These are phyloP conservation scores for Colletotrichum magnum DNA, from an alignment of 2,329 filamentous ascomycete genomes.

Conservation along the genomic window DNA sequence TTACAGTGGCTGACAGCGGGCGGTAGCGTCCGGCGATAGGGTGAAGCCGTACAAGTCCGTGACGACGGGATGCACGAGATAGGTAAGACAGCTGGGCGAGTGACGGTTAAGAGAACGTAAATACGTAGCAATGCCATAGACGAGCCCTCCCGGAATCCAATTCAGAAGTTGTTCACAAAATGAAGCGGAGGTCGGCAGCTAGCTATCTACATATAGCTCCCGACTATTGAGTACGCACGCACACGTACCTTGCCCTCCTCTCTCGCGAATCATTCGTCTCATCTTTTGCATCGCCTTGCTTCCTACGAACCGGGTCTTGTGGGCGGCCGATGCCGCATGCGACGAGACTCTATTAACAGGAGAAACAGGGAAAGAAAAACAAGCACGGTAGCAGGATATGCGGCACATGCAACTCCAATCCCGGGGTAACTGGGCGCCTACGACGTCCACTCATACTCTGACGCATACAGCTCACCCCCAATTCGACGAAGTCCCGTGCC, in stretches of 20 bases:
- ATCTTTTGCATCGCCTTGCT: neutral
- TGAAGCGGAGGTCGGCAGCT: conserved; percentile 15
- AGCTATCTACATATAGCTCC: conserved; percentile 16
- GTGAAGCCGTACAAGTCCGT: neutral
- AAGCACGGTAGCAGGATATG: no score
- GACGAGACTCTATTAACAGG: neutral
- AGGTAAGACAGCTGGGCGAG: no score
- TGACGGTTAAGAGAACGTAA: no score
- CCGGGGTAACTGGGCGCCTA: conserved; percentile 1
- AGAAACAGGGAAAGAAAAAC: no score
- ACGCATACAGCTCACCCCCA: neutral
- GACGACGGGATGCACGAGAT: no score
- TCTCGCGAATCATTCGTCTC: no score
- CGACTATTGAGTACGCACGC: no score
- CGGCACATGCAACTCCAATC: neutral
- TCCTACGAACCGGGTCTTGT: neutral
- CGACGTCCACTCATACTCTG: neutral
- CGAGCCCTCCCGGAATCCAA: no score
- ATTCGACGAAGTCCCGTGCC: neutral
- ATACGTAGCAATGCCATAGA: no score
- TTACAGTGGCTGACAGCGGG: no score
- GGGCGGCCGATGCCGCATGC: neutral
- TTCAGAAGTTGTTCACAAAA: neutral
- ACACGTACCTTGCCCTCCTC: no score
- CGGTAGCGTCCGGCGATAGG: neutral